These are phyloP conservation scores for Erucastrum elatum DNA, from an alignment of 345 rosid species.

Conservation along the genomic window DNA sequence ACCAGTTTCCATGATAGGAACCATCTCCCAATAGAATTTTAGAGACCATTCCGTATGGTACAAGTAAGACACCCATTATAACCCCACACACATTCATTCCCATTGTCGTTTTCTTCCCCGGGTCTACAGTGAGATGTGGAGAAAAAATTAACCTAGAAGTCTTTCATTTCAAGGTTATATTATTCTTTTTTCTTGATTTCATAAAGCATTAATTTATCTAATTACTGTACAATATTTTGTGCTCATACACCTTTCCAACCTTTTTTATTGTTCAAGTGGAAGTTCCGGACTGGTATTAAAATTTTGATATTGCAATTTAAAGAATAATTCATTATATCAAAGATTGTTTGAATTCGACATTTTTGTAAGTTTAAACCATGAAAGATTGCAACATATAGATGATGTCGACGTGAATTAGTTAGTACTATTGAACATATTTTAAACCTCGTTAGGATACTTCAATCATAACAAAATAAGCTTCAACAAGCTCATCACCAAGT, in stretches of 20 bases:
- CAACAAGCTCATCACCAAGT: neutral
- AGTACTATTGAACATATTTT: neutral
- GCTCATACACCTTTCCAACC: neutral
- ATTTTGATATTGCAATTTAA: no score
- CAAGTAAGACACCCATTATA: constrained; percentile 36
- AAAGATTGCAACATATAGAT: neutral
- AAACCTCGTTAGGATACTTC: neutral
- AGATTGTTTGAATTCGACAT: no score
- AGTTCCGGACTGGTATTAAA: no score
- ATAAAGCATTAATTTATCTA: neutral
- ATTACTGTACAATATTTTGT: neutral
- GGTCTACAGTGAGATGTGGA: constrained; percentile 4
- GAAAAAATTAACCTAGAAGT: constrained; percentile 8
- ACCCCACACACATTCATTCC: constrained; percentile 9
- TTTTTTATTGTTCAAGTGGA: neutral
- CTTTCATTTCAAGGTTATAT: constrained; percentile 1
- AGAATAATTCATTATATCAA: no score
- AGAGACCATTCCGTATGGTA: constrained; percentile 33
- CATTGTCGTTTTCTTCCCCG: constrained; percentile 10
- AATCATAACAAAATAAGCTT: neutral
- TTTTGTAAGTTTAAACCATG: no score
- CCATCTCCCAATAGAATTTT: constrained; percentile 32
- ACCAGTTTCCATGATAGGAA: constrained; percentile 38
- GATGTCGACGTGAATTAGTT: neutral
- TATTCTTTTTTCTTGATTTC: neutral